Conservation (phyloP, 306 rosid genomes). For the Senna tora region DNA sequence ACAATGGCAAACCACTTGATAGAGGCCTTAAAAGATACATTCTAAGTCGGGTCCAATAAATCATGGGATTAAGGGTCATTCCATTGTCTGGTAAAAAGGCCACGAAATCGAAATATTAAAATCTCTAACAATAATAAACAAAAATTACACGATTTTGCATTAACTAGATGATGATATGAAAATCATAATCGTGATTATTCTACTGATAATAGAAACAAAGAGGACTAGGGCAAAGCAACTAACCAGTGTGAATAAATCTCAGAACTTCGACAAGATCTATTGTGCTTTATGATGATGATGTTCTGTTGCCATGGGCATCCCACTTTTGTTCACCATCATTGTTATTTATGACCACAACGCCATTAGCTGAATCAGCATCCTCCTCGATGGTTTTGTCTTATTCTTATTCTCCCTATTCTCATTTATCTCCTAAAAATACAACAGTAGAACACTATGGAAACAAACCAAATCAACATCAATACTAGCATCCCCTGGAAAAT, state of each 20-base stretch:
- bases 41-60: too few relatives aligned
- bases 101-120: background rate
- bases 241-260: constrained; percentile 41
- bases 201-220: background rate
- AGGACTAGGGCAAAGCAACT: constrained; percentile 24
- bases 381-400: constrained; percentile 43
- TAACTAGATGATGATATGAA: constrained; percentile 1
- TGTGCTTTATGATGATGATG: constrained; percentile 40
- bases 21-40: background rate
- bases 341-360: constrained; percentile 45
- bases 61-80: background rate
- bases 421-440: too few relatives aligned
- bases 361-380: constrained; percentile 51
- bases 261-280: constrained; percentile 33
- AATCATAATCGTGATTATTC: background rate
- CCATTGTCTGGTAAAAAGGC: background rate
- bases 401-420: constrained; percentile 40
- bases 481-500: background rate
- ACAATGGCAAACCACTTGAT: background rate
- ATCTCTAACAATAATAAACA: background rate
- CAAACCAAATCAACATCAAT: too few relatives aligned
- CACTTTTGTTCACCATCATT: constrained; percentile 49
- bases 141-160: background rate
- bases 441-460: too few relatives aligned
- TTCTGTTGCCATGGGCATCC: constrained; percentile 39